A percentile compares a stretch with the other conserved stretches of the same genome.
phyloP scores from a whole-genome alignment of 2,329 filamentous ascomycete species.

The Colletotrichum musae region DNA sequence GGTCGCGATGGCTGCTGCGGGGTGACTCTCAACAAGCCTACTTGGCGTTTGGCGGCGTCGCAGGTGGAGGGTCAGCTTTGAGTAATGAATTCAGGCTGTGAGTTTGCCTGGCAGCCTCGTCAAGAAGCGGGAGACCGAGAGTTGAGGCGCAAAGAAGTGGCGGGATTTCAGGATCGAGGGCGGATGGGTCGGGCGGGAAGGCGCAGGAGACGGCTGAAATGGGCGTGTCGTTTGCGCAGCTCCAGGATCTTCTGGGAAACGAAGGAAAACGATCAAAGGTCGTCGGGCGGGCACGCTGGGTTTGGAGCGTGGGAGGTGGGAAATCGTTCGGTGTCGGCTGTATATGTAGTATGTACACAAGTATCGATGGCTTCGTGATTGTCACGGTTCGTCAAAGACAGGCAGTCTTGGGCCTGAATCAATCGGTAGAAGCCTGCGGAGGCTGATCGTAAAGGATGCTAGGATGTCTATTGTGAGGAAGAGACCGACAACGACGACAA shows the following conservation, averaged over 20 bases:
- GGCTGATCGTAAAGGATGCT: slow-evolving; percentile 34
- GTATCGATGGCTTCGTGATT: slow-evolving; percentile 10
- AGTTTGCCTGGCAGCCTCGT: slow-evolving; percentile 27
- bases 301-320: slow-evolving; percentile 14
- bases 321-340: slow-evolving; percentile 6
- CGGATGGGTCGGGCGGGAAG: slow-evolving; percentile 25
- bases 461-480: slow-evolving; percentile 35
- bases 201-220: slow-evolving; percentile 2
- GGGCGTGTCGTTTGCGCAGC: slow-evolving; percentile 25
- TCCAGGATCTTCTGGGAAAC: slow-evolving; percentile 6
- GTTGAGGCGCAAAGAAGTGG: slow-evolving; percentile 6
- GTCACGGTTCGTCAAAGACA: slow-evolving; percentile 35
- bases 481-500: slow-evolving; percentile 30
- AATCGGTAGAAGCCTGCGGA: slow-evolving; percentile 32
- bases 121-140: slow-evolving; percentile 14
- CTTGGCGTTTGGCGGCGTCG: slow-evolving; percentile 25
- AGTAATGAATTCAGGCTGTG: slow-evolving; percentile 19
- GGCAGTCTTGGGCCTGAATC: slow-evolving; percentile 27
- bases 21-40: slow-evolving; percentile 24
- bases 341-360: slow-evolving; percentile 20
- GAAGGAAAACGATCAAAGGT: slow-evolving; percentile 4
- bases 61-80: not conserved
- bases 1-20: slow-evolving; percentile 14
- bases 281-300: slow-evolving; percentile 27
- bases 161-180: slow-evolving; percentile 6